Base-by-base conservation (phyloP, 164 flowering plant species). In the Vitis labrusca region DNA sequence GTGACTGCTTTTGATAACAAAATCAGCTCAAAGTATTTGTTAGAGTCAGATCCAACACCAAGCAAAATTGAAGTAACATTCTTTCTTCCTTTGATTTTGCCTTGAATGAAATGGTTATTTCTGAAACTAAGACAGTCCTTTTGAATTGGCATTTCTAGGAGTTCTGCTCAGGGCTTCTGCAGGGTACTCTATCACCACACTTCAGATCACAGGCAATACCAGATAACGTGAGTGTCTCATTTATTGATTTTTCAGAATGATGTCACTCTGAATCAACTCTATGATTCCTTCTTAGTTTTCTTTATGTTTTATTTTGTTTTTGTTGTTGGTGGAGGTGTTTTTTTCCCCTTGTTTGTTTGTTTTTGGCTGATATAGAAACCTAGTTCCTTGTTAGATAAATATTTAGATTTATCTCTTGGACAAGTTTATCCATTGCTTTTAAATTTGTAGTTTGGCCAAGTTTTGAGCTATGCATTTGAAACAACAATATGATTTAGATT, bases 121-220 rank as follows among this genome's bases (percentile, higher is more conserved):
- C 63, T 54, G 67, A 10, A 58, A 19, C 69, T 78, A 64, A 74
- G n/a, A 63, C 60, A 50, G 6, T 16, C 5, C 44, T 47, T 66
- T 32, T 55, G 47, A 32, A 74, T 65, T 75, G 47, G 57, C 37
- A 75, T 67, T 67, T 84, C 68, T 74, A 94, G 99, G 96, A 86
- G 10, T 94, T 94, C 78, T 87, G 93, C 76, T 68, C 61, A 13
- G 78, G 88, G 71, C 87, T 94, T 71, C 66, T 81, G 63, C 60
- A 81, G 66, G 90, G 91, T 65, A 80, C 85, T 59, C 73, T 82
- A 59, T 63, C 86, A 23, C 86, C 85, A 37, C 88, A 83, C 79
- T 95, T 70, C 82, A 94, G 89, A 73, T 92, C 99, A 61, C 89
- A 91, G 79, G 81, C 96, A 58, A 77, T 88, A 73, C 89, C 94